Conservation (phyloP, 805 yeast species). For the Ogataea pilisensis region DNA sequence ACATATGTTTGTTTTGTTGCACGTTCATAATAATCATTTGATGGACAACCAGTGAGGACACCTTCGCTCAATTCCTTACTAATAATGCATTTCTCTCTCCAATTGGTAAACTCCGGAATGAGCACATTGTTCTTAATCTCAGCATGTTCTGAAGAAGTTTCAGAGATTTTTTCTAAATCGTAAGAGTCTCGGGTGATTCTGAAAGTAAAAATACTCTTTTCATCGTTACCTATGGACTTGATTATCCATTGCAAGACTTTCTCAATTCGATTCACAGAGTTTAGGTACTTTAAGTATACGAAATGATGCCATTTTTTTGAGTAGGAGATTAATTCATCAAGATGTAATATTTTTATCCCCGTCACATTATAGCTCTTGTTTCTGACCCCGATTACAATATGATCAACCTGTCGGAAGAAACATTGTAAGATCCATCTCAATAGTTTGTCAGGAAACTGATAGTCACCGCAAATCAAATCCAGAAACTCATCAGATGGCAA, state of each 20-base stretch:
- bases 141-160: not conserved
- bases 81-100: constrained; percentile 7
- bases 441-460: not conserved
- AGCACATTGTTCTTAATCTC: constrained; percentile 5
- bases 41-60: constrained; percentile 26
- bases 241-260: not conserved
- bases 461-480: not conserved
- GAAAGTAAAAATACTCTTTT: no score
- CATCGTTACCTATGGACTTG: not conserved
- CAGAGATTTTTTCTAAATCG: not conserved
- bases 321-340: constrained; percentile 3
- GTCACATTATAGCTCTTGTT: not conserved
- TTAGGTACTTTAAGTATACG: not conserved
- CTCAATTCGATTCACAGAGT: not conserved
- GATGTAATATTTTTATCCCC: not conserved
- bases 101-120: constrained; percentile 2
- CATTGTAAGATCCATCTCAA: constrained; percentile 10
- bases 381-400: constrained; percentile 9
- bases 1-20: not conserved
- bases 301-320: not conserved
- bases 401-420: constrained; percentile 1
- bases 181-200: no score
- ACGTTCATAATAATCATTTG: not conserved
- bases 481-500: not conserved
- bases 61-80: constrained; percentile 5